Percentiles rank a stretch among this genome's conserved stretches.
Conservation (phyloP, 148 eudicot species). For the Rhododendron henanense region DNA sequence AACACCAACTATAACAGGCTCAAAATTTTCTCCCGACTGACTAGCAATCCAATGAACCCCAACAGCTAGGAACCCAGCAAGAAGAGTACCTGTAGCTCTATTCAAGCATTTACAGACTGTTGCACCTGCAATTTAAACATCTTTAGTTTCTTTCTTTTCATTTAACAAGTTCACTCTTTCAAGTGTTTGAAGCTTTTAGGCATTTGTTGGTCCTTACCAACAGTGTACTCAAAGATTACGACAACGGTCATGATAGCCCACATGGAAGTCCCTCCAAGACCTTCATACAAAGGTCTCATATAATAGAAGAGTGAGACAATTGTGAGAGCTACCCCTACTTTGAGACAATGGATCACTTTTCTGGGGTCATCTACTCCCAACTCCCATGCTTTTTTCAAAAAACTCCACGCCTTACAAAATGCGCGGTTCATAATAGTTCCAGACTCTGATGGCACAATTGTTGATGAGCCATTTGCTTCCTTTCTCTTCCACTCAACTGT, state of each 20-base stretch:
- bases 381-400: slow-evolving; percentile 27
- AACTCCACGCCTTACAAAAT: slow-evolving; percentile 3
- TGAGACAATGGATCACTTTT: slow-evolving; percentile 26
- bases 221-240: slow-evolving; percentile 29
- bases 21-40: slow-evolving; percentile 16
- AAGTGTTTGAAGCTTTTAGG: not conserved
- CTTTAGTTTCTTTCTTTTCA: not conserved
- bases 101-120: slow-evolving; percentile 23
- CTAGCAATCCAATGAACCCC: slow-evolving; percentile 27
- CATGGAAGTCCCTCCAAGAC: slow-evolving; percentile 34
- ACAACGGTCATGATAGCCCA: slow-evolving; percentile 42
- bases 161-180: not conserved
- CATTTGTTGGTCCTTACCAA: slow-evolving; percentile 13
- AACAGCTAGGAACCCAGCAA: slow-evolving; percentile 23
- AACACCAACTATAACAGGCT: slow-evolving; percentile 16
- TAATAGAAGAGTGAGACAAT: slow-evolving; percentile 29
- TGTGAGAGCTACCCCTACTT: slow-evolving; percentile 27
- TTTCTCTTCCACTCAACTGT: slow-evolving; percentile 22
- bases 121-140: slow-evolving; percentile 19
- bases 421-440: not conserved
- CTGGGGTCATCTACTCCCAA: slow-evolving; percentile 25
- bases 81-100: slow-evolving; percentile 22
- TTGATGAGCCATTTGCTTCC: slow-evolving; percentile 14
- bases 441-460: slow-evolving; percentile 12
- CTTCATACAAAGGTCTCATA: slow-evolving; percentile 22